Conservation (phyloP, 2,329 filamentous ascomycete species). For the Microdochium nivale region DNA sequence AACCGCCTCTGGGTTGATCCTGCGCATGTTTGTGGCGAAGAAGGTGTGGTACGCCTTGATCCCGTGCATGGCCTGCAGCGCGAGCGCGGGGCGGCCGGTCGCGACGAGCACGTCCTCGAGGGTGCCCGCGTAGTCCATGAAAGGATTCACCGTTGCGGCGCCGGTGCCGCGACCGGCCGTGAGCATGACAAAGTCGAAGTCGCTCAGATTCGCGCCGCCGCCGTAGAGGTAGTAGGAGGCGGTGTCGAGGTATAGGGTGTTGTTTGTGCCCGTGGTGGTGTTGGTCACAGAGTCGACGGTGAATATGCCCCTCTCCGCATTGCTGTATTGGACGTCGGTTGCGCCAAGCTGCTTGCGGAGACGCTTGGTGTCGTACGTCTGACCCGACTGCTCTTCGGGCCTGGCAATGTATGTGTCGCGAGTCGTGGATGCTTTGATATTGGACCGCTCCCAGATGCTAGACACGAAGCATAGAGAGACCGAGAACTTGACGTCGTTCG, state of each 20-base stretch:
- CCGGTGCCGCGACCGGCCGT: conserved; percentile 8
- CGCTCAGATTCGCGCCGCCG: background rate
- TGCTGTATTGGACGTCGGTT: background rate
- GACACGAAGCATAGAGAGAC: conserved; percentile 7
- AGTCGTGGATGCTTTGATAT: conserved; percentile 8
- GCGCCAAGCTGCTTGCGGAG: conserved; percentile 9
- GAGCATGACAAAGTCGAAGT: conserved; percentile 5
- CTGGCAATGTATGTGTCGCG: conserved; percentile 8
- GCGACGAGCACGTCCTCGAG: conserved; percentile 8
- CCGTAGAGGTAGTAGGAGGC: conserved; percentile 6
- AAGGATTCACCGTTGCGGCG: conserved; percentile 7
- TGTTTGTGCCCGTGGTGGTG: conserved; percentile 8
- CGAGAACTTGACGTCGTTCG: conserved; percentile 1
- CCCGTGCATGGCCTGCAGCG: conserved; percentile 9
- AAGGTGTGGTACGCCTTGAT: conserved; percentile 8
- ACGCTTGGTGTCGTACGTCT: conserved; percentile 4
- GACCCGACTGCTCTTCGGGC: conserved; percentile 6
- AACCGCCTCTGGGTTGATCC: conserved; percentile 5
- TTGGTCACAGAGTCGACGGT: conserved; percentile 6
- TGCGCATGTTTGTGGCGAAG: conserved; percentile 7
- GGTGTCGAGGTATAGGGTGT: conserved; percentile 9
- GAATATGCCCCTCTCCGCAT: conserved; percentile 6
- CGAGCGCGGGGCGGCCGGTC: conserved; percentile 8
- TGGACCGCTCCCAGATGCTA: conserved; percentile 8
- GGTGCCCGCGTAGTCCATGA: conserved; percentile 10